Evolutionary conservation across 371 early-diverging fungal species (phyloP).

Genomic region (Mortierella sp.): DNA sequence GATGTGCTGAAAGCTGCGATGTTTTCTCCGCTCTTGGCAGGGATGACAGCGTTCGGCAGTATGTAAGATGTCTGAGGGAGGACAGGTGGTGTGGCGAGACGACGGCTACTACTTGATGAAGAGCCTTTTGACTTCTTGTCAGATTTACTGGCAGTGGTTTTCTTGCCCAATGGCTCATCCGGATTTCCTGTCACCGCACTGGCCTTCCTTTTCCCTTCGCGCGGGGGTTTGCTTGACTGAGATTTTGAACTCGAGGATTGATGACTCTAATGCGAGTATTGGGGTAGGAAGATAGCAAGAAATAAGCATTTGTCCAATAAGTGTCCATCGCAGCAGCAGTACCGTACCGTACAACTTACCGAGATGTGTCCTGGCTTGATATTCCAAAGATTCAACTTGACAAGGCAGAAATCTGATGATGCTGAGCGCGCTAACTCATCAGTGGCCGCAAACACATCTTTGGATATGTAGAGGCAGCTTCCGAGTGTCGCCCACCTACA

Average conservation of each 20-base stretch:
- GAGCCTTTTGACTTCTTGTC: slow-evolving; percentile 35
- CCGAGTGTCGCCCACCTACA: slow-evolving; percentile 74
- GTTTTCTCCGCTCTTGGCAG: slow-evolving; percentile 28
- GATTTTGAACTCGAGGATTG: slow-evolving; percentile 42
- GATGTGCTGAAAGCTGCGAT: slow-evolving; percentile 51
- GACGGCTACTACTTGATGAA: slow-evolving; percentile 15
- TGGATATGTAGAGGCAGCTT: slow-evolving; percentile 70
- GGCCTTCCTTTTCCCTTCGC: slow-evolving; percentile 45
- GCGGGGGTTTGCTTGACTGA: slow-evolving; percentile 19
- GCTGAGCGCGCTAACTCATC: slow-evolving; percentile 73
- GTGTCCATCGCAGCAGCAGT: no score
- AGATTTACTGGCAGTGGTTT: slow-evolving; percentile 19
- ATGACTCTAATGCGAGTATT: no score
- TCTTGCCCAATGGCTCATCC: slow-evolving; percentile 26
- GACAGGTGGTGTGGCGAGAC: slow-evolving; percentile 17
- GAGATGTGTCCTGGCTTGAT: slow-evolving; percentile 62
- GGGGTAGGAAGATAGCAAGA: no score
- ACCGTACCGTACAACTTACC: slow-evolving; percentile 30
- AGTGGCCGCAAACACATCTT: slow-evolving; percentile 69
- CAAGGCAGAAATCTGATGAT: slow-evolving; percentile 71
- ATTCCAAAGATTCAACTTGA: slow-evolving; percentile 73
- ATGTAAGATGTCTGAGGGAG: slow-evolving; percentile 42
- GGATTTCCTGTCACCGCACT: slow-evolving; percentile 9
- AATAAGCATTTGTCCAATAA: no score
- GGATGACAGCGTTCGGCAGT: slow-evolving; percentile 41